Evolutionary conservation across 2,329 filamentous ascomycete genomes (phyloP).

Genomic region (Cordyceps cicadae): DNA sequence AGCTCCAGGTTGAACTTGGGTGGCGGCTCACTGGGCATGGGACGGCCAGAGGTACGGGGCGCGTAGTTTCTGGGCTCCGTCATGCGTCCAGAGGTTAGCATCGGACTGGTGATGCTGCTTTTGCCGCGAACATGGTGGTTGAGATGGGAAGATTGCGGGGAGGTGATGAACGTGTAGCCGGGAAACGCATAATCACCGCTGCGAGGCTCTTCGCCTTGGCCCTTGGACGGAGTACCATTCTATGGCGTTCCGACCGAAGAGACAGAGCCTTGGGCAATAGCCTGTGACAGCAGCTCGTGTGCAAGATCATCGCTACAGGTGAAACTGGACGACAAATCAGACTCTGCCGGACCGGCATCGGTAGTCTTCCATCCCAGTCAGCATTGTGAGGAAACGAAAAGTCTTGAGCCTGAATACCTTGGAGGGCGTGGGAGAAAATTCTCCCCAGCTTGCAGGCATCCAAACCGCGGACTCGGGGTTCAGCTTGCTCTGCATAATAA

Average conservation of each 20-base stretch:
- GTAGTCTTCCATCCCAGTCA: neutral
- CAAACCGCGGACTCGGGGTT: constrained; percentile 9
- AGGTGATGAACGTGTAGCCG: neutral
- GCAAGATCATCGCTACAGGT: neutral
- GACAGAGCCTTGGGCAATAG: constrained; percentile 8
- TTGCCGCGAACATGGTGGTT: neutral
- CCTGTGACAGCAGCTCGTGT: neutral
- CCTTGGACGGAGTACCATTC: constrained; percentile 12
- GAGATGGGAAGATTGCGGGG: neutral
- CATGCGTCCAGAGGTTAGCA: constrained; percentile 16
- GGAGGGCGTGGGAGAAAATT: neutral
- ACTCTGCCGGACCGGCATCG: neutral
- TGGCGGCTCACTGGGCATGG: constrained; percentile 23
- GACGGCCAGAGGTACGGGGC: constrained; percentile 24
- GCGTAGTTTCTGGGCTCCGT: constrained; percentile 37
- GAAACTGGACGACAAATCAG: neutral
- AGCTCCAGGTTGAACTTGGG: constrained; percentile 29
- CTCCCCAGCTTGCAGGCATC: constrained; percentile 2
- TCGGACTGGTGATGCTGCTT: constrained; percentile 6
- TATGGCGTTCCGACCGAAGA: constrained; percentile 12
- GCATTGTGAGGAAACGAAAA: neutral
- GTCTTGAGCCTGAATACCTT: neutral
- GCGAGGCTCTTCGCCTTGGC: neutral
- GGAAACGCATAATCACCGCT: neutral
- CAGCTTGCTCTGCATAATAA: neutral